A percentile compares a stretch with the other conserved stretches of the same genome.
Conservation (phyloP, 2,329 filamentous ascomycete species). For the Cladophialophora chaetospira region DNA sequence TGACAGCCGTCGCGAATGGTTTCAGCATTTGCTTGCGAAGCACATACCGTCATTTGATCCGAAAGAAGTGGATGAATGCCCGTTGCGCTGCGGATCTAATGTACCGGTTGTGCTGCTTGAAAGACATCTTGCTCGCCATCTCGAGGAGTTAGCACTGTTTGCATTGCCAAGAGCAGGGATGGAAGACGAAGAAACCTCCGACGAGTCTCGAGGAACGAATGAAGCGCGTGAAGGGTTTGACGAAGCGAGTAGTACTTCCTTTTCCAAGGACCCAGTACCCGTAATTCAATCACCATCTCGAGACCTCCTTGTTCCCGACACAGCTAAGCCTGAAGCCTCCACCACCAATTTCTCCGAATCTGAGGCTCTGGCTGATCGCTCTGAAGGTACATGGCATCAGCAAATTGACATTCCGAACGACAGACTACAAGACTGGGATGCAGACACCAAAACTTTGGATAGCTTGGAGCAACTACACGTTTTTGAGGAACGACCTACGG, state of each 20-base stretch:
- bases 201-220: background rate
- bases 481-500: too few relatives aligned
- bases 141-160: conserved; percentile 34
- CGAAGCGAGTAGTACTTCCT: background rate
- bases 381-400: too few relatives aligned
- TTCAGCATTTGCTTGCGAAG: conserved; percentile 3
- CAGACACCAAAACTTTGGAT: too few relatives aligned
- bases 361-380: too few relatives aligned
- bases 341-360: too few relatives aligned
- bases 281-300: background rate
- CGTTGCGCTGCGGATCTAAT: background rate
- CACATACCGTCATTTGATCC: background rate
- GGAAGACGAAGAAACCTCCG: conserved; percentile 5
- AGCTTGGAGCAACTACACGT: too few relatives aligned
- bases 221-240: background rate
- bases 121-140: conserved; percentile 30
- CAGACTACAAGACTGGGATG: too few relatives aligned
- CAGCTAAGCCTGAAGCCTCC: too few relatives aligned
- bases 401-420: too few relatives aligned
- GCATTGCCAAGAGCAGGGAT: conserved; percentile 18
- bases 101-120: conserved; percentile 8
- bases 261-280: background rate
- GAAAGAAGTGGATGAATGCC: background rate
- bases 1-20: conserved; percentile 16
- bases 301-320: background rate